These are phyloP conservation scores for Dothidotthia symphoricarpi DNA, from an alignment of 2,329 filamentous ascomycete species.

Conservation along the genomic window DNA sequence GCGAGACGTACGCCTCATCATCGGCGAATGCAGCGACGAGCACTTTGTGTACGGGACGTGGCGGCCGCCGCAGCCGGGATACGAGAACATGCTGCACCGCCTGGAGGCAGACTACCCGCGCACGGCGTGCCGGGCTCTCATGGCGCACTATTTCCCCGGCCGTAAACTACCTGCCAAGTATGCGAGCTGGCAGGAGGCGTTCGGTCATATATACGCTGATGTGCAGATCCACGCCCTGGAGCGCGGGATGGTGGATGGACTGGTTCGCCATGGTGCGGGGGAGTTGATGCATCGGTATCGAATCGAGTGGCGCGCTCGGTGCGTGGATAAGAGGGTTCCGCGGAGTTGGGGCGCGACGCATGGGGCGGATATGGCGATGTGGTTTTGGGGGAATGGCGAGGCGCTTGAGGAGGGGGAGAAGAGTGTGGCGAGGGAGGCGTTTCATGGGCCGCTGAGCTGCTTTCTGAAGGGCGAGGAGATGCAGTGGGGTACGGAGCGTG, in stretches of 20 bases:
- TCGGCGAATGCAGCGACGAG: slow-evolving; percentile 57
- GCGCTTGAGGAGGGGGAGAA: slow-evolving; percentile 48
- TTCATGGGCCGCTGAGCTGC: slow-evolving; percentile 40
- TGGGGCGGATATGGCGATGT: slow-evolving; percentile 53
- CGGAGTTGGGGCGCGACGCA: slow-evolving; percentile 56
- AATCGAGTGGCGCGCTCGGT: slow-evolving; percentile 54
- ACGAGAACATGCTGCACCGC: slow-evolving; percentile 45
- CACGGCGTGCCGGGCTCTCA: slow-evolving; percentile 45
- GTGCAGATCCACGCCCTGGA: slow-evolving; percentile 56
- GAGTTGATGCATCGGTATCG: slow-evolving; percentile 53
- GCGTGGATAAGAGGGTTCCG: slow-evolving; percentile 46
- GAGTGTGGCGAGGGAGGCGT: slow-evolving; percentile 35
- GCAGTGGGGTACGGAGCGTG: slow-evolving; percentile 40
- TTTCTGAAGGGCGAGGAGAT: slow-evolving; percentile 46
- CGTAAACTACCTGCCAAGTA: slow-evolving; percentile 42
- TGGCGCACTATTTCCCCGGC: slow-evolving; percentile 47
- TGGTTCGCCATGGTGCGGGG: slow-evolving; percentile 46
- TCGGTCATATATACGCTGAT: slow-evolving; percentile 57
- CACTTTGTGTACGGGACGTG: slow-evolving; percentile 53
- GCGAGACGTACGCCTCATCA: slow-evolving; percentile 51
- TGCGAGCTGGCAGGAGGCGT: slow-evolving; percentile 52
- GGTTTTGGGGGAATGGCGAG: slow-evolving; percentile 56
- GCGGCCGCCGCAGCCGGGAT: slow-evolving; percentile 47
- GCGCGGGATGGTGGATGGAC: slow-evolving; percentile 50
- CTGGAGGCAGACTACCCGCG: slow-evolving; percentile 55